Base-by-base conservation (phyloP, 495 filamentous ascomycete species). In the Chaetomium tenue region DNA sequence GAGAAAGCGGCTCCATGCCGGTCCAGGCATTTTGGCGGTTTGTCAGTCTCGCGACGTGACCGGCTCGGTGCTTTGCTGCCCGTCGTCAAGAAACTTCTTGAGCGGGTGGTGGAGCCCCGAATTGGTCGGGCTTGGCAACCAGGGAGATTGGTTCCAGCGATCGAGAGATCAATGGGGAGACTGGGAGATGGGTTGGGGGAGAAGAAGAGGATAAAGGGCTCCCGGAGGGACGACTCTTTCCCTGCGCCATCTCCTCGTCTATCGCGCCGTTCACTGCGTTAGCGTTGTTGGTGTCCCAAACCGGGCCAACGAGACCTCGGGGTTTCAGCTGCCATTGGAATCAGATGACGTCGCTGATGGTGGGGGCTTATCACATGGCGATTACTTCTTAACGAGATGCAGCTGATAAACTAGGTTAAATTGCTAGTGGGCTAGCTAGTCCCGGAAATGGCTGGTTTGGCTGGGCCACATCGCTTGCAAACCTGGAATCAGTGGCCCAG, bases 1-100 rank as follows among this genome's bases (percentile, higher is more conserved):
- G 1, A 82, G 70, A 7, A 81, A 62, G 22, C 70, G 70, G 56
- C 70, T 65, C 77, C 73, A 81, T 61, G 63, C 75, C 52, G 77
- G 74, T 26, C 71, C 52, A 9, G 62, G 60, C 72, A 73, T 73
- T 18, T 9, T 70, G 59, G 28, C 2, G 37, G n/a, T 30, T n/a
- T 26, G 12, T 12, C 5, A 5, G 15, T 44, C 52, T 5, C 12
- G 26, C 26, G 59, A 66, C 26, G 54, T 13, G 59, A 26, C 54
- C 46, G 39, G 63, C 44, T 16, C 13, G 30, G 51, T 5, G 26
- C 1, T 54, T 54, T 20, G 6, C 5, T 47, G 18, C 44, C 18
- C 7, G 18, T 20, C 40, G 40, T 18, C 13, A 11, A 44, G 40
- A 5, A 5, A 44, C 3, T 18, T n/a, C n/a, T n/a, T n/a, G n/a